These are phyloP conservation scores for Xylaria nigripes DNA, from an alignment of 495 filamentous ascomycete genomes.

Conservation along the genomic window DNA sequence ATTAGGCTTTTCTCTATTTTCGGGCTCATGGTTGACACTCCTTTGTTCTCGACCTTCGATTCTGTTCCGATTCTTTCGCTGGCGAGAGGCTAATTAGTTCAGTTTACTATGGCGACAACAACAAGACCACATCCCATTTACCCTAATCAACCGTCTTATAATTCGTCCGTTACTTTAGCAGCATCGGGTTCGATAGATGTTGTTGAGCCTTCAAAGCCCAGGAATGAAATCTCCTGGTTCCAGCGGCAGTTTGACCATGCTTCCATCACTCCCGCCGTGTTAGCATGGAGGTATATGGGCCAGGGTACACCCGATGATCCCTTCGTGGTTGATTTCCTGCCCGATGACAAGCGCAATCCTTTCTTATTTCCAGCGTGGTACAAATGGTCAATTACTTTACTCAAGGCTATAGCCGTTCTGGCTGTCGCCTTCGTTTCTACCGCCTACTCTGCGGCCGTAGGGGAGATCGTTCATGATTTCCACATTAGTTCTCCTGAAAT, in stretches of 20 bases:
- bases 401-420: slow-evolving; percentile 60
- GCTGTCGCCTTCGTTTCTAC: slow-evolving; percentile 71
- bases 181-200: background rate
- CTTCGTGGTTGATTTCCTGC: slow-evolving; percentile 65
- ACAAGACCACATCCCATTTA: slow-evolving; percentile 2
- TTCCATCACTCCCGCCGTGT: slow-evolving; percentile 38
- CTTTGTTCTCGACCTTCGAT: slow-evolving; percentile 5
- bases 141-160: slow-evolving; percentile 6
- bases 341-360: slow-evolving; percentile 63
- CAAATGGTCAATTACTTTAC: slow-evolving; percentile 64
- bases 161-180: slow-evolving; percentile 5
- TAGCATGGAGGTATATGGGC: slow-evolving; percentile 55
- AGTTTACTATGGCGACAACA: slow-evolving; percentile 4
- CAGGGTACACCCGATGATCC: slow-evolving; percentile 67
- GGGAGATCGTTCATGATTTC: slow-evolving; percentile 53
- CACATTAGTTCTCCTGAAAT: slow-evolving; percentile 47
- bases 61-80: slow-evolving; percentile 6
- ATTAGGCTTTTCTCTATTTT: too few relatives aligned
- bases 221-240: slow-evolving; percentile 15
- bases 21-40: too few relatives aligned
- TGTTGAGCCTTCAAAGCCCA: slow-evolving; percentile 4
- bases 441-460: slow-evolving; percentile 63
- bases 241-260: slow-evolving; percentile 29
- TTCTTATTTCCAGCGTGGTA: slow-evolving; percentile 50
- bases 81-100: slow-evolving; percentile 8